Base-by-base conservation (phyloP, 768 basidiomycete species). In the Phaeotremella skinneri region DNA sequence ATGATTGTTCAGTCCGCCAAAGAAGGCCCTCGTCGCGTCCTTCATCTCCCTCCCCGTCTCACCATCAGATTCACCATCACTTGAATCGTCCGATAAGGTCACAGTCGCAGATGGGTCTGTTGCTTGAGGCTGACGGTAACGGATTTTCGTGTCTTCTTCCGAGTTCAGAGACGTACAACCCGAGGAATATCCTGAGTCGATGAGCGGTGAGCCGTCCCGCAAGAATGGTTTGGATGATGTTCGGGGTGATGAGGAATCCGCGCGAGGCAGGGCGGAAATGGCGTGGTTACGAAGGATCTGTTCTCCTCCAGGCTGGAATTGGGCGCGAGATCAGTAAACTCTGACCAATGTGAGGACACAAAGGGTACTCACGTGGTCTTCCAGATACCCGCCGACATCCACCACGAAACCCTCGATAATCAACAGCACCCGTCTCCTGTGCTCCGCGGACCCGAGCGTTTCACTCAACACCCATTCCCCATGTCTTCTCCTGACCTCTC, bases 1-100 rank as follows among this genome's bases (percentile, higher is more conserved):
- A 66, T 89, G 87, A 55, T 84, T 84, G 68, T 89, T 90, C 66
- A 87, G 76, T 14, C 87, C 87, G 16, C 87, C 87, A 55, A 82
- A 79, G 77, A 87, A 89, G 0, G 87, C 85, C 81, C 82, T 83
- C 4, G 81, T 81, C 0, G 85, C 85, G 48, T 85, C 81, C 56
- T 74, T 76, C 75, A 79, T 59, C 13, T 27, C 41, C 34, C n/a
- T 23, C 43, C 31, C 32, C 16, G 48, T 55, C 17, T 48, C 55
- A 39, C 20, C 30, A 20, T 37, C 41, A 20, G 54, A 17, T 14
- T 31, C 23, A 26, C 43, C 64, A 60, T 66, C 29, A n/a, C 50
- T 23, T 59, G 42, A 5, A 49, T 58, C 34, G 3, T 50, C 14
- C n/a, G 31, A 29, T 23, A 41, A 50, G 11, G 17, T 17, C 34